Evolutionary conservation across 2,329 filamentous ascomycete species (phyloP).

Genomic region (Colletotrichum godetiae): DNA sequence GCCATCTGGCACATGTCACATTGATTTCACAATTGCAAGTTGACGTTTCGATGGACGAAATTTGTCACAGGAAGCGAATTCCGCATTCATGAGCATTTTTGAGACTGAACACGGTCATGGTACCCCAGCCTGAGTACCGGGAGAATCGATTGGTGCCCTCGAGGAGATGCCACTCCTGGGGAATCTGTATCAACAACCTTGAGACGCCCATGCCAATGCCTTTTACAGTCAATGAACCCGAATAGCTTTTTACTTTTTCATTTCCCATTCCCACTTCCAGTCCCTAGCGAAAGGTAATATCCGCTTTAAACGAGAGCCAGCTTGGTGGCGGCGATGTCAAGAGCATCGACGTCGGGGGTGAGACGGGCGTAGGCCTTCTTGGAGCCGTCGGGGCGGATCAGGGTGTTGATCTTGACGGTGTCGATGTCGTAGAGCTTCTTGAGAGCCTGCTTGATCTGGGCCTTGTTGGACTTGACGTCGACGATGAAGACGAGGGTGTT

Average conservation of each 20-base stretch:
- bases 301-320: conserved; percentile 88
- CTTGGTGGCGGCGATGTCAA: conserved; percentile 99
- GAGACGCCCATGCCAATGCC: conserved; percentile 39
- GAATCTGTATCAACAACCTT: conserved; percentile 34
- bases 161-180: conserved; percentile 24
- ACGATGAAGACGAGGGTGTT: conserved; percentile 99
- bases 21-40: not conserved
- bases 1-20: not conserved
- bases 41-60: not conserved
- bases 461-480: conserved; percentile 98
- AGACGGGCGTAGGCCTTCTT: conserved; percentile 99
- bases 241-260: conserved; percentile 18
- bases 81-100: conserved; percentile 9
- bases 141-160: conserved; percentile 30
- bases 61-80: not conserved
- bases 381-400: conserved; percentile 95
- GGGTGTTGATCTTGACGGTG: conserved; percentile 98
- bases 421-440: conserved; percentile 99
- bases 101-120: conserved; percentile 22
- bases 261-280: conserved; percentile 8
- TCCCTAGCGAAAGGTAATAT: conserved; percentile 17
- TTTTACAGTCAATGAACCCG: conserved; percentile 34
- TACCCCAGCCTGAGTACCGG: conserved; percentile 23
- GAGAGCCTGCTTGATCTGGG: conserved; percentile 96
- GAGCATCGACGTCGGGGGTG: conserved; percentile 95